Evolutionary conservation across 345 rosid genomes (phyloP).

Genomic region (Bruguiera sexangula): DNA sequence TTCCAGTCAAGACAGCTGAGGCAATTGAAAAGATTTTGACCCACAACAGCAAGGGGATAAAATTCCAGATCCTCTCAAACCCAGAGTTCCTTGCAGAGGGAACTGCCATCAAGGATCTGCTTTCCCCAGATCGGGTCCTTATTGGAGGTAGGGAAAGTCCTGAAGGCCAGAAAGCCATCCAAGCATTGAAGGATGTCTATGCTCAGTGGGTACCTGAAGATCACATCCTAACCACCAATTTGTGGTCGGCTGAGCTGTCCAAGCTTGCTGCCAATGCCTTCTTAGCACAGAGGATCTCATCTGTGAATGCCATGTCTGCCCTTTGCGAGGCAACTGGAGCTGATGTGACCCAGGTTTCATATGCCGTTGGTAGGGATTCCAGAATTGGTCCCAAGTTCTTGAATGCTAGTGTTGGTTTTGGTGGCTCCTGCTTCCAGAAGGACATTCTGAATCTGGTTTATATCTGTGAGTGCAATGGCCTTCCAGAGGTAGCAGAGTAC

Average conservation of each 20-base stretch:
- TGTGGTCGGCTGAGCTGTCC: slow-evolving; percentile 94
- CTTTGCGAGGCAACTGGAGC: slow-evolving; percentile 92
- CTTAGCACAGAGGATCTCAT: slow-evolving; percentile 86
- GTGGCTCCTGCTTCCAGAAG: slow-evolving; percentile 92
- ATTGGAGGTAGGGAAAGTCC: slow-evolving; percentile 91
- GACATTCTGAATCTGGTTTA: slow-evolving; percentile 81
- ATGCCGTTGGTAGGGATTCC: slow-evolving; percentile 72
- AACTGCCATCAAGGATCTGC: slow-evolving; percentile 75
- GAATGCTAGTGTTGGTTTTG: slow-evolving; percentile 86
- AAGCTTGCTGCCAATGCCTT: slow-evolving; percentile 95
- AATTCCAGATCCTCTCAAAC: slow-evolving; percentile 87
- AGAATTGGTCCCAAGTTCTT: slow-evolving; percentile 85
- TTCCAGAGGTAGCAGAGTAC: slow-evolving; percentile 91
- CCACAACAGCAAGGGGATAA: slow-evolving; percentile 91
- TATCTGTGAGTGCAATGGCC: slow-evolving; percentile 92
- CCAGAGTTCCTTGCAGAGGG: slow-evolving; percentile 98
- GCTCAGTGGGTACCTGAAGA: slow-evolving; percentile 88
- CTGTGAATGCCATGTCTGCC: slow-evolving; percentile 91
- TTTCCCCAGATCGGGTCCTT: slow-evolving; percentile 77
- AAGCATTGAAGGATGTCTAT: slow-evolving; percentile 74
- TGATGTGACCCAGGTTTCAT: slow-evolving; percentile 73
- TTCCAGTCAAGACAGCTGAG: slow-evolving; percentile 91
- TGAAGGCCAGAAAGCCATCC: slow-evolving; percentile 72
- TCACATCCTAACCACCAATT: slow-evolving; percentile 77
- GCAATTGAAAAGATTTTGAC: slow-evolving; percentile 88